Conservation (phyloP, 2,329 filamentous ascomycete genomes). For the Cordyceps militaris region DNA sequence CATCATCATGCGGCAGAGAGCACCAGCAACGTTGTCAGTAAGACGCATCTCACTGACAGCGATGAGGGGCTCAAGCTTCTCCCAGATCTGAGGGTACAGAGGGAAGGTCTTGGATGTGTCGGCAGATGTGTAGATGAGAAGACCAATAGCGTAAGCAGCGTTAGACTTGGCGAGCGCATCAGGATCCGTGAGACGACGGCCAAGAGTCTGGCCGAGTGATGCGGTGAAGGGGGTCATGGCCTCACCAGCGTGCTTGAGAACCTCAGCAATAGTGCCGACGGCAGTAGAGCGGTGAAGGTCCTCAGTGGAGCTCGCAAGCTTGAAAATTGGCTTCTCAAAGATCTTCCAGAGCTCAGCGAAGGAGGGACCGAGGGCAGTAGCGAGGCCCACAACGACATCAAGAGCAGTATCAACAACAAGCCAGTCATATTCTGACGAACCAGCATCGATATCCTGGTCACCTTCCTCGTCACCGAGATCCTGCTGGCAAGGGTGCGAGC, state of each 20-base stretch:
- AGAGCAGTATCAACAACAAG: conserved; percentile 90
- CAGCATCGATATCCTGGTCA: conserved; percentile 61
- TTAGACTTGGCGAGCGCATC: conserved; percentile 92
- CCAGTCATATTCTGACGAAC: conserved; percentile 96
- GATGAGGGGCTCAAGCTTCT: conserved; percentile 80
- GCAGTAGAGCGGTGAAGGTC: conserved; percentile 81
- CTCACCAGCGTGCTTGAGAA: conserved; percentile 73
- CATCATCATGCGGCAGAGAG: conserved; percentile 85
- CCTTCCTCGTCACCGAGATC: conserved; percentile 80
- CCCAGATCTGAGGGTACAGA: conserved; percentile 70
- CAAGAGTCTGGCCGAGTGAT: conserved; percentile 67
- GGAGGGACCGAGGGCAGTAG: conserved; percentile 69
- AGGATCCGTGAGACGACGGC: conserved; percentile 83
- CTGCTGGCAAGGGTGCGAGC: conserved; percentile 87
- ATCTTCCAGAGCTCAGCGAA: conserved; percentile 92
- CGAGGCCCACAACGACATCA: conserved; percentile 80
- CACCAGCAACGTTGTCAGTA: conserved; percentile 89
- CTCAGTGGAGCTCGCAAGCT: conserved; percentile 80
- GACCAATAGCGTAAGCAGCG: conserved; percentile 82
- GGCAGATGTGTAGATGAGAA: conserved; percentile 74
- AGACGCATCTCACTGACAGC: conserved; percentile 71
- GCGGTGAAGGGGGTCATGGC: conserved; percentile 77
- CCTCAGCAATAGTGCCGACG: conserved; percentile 87
- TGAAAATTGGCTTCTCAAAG: conserved; percentile 86
- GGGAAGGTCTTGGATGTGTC: conserved; percentile 63